Evolutionary conservation across 345 rosid species (phyloP), one percentile per base, ranked within the genome.

Genomic region (Gossypium rotundifolium): DNA sequence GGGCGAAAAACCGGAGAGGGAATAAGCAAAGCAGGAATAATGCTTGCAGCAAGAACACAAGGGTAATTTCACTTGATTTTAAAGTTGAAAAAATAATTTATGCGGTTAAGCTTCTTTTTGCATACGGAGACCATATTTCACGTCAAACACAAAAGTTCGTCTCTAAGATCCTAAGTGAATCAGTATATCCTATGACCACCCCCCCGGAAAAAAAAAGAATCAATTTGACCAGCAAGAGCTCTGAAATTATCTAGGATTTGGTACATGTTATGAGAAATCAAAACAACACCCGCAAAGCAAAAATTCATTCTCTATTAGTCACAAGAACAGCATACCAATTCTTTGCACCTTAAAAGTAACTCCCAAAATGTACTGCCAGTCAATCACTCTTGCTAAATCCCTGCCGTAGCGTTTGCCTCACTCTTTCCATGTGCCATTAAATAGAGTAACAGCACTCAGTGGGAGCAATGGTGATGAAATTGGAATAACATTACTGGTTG

Each of bases 401-500:
- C 87, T 44, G 93, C 84, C 40, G 90, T 81, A 80, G 93, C 87
- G 84, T 90, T 88, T 75, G 76, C 81, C 74, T 85, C 89, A 17
- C 78, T 71, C 77, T 77, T 83, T 65, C 86, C 97, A 95, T 90
- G 88, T 87, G 86, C 65, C 53, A 66, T 73, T 67, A 55, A 42
- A 54, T 20, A 7, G 38, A 54, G 11, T 40, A 63, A 33, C 2
- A 18, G 10, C 9, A 53, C 38, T 42, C 29, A 3, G 11, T 33
- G 38, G 38, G 38, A 33, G 38, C 38, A 33, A 33, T 33, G 38
- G 38, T 33, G 38, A 33, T 33, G 38, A 33, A 33, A 33, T 33
- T 4, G 38, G 49, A 45, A 57, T 25, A 54, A 17, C 45, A 52
- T 51, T 20, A 14, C 58, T 52, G 11, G 54, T 16, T 61, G 8